Evolutionary conservation across 345 rosid species (phyloP), one percentile per base, ranked within the genome.

Genomic region (Citrus reticulata): DNA sequence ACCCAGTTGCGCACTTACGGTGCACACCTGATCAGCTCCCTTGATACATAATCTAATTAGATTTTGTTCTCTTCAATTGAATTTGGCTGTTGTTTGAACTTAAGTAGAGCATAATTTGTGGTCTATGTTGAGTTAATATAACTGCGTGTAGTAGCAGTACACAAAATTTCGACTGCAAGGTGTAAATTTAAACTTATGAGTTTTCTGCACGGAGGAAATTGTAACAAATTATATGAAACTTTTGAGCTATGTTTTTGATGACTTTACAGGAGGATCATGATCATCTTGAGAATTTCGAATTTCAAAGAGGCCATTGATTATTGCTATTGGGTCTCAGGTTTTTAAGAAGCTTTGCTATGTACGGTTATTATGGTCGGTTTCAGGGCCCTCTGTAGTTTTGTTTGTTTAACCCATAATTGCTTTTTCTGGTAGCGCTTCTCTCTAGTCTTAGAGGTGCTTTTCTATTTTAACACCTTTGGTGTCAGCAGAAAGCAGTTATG

Each of bases 401-500:
- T 29, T 27, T 70, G n/a, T 39, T 30, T n/a, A 57, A 72, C 64
- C 30, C 65, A 58, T 24, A 58, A 58, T 39, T 4, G 7, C 66
- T 60, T 73, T 62, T 61, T 61, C 54, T 61, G 58, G 37, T 57
- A 27, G 65, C 24, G 27, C 68, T 61, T 74, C 34, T 32, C 34
- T 32, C 6, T 16, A 39, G 68, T 16, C 77, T 29, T 9, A 37
- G 76, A 59, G 4, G n/a, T 73, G 60, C 74, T 58, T 29, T 59
- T 73, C 1, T 24, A 24, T 34, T 19, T 59, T 37, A 16, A 8
- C 76, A 22, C 3, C 46, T 57, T 57, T 22, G 22, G 76, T 58
- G 55, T 72, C 76, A 34, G 76, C 49, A 9, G 65, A 72, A 72
- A 58, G 76, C 76, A 34, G 11, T 22, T 10, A 22, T 16, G 68